Conservation (phyloP, 2,329 filamentous ascomycete genomes). For the Alternaria metachromatica region DNA sequence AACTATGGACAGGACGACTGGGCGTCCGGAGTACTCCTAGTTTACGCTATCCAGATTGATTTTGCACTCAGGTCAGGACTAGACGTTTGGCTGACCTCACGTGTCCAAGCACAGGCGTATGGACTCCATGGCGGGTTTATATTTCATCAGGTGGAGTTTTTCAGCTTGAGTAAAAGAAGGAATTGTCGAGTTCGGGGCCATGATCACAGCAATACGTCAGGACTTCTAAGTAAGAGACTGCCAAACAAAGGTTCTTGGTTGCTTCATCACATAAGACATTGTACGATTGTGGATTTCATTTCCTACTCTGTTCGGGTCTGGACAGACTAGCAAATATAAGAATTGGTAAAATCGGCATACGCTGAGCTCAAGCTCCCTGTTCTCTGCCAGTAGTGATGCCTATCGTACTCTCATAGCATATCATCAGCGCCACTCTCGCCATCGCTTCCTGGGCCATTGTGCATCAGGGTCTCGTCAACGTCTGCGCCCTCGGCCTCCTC, state of each 20-base stretch:
- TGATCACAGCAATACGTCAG: not conserved
- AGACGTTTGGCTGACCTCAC: not conserved
- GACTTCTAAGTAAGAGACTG: not conserved
- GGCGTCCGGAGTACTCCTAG: not conserved
- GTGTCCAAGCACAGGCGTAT: not conserved
- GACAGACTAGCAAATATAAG: not conserved
- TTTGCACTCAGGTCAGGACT: not conserved
- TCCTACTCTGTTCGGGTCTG: not conserved
- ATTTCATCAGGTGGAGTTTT: not conserved
- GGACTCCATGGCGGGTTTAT: not conserved
- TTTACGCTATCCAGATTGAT: not conserved
- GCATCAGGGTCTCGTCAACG: constrained; percentile 27
- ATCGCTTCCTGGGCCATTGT: constrained; percentile 12
- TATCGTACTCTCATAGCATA: not conserved
- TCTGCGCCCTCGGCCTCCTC: constrained; percentile 22
- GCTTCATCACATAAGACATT: not conserved
- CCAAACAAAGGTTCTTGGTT: not conserved
- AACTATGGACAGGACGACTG: not conserved
- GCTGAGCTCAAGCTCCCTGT: not conserved
- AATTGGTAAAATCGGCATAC: not conserved
- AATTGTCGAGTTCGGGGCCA: not conserved
- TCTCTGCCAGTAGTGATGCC: not conserved
- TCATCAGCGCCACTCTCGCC: constrained; percentile 3
- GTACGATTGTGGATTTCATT: not conserved
- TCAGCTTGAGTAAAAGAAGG: not conserved